A percentile compares a stretch with the other conserved stretches of the same genome.
These are phyloP conservation scores for Taphrina populina DNA, from an alignment of 1,139 yeast genomes.

Conservation along the genomic window DNA sequence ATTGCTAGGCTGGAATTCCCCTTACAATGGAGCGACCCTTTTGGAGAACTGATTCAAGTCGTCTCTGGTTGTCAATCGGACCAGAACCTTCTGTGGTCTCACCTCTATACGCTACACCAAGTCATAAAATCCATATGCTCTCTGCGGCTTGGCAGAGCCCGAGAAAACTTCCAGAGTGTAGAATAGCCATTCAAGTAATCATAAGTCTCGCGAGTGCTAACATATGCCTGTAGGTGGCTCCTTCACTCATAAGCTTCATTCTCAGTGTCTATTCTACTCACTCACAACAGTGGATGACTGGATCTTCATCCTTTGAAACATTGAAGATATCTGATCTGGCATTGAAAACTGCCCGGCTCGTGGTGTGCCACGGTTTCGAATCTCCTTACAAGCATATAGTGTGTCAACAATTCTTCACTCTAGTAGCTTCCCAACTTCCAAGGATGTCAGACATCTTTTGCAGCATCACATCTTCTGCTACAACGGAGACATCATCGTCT, in stretches of 20 bases:
- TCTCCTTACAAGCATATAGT: constrained; percentile 61
- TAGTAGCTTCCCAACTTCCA: constrained; percentile 62
- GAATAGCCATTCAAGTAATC: constrained; percentile 37
- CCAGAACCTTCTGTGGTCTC: constrained; percentile 58
- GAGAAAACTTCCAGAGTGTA: constrained; percentile 73
- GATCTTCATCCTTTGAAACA: constrained; percentile 44
- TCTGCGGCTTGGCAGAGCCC: constrained; percentile 78
- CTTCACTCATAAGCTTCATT: background rate
- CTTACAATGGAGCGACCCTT: constrained; percentile 74
- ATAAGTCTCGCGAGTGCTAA: no score
- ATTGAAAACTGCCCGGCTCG: constrained; percentile 69
- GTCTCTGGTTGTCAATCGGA: constrained; percentile 42
- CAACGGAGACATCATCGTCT: constrained; percentile 42
- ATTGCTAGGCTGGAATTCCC: constrained; percentile 86
- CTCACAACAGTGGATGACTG: constrained; percentile 7
- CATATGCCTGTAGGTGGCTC: constrained; percentile 9
- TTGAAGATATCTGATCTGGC: constrained; percentile 71
- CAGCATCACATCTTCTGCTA: constrained; percentile 47
- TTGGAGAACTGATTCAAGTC: constrained; percentile 51
- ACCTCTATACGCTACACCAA: constrained; percentile 69
- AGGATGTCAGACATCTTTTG: constrained; percentile 54
- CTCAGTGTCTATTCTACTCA: background rate
- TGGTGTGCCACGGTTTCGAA: constrained; percentile 74
- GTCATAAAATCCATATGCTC: constrained; percentile 68
- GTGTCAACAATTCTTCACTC: constrained; percentile 59